A percentile compares a stretch with the other conserved stretches of the same genome.
Conservation (phyloP, 768 basidiomycete species). For the Pilatotrama ljubarskyi region DNA sequence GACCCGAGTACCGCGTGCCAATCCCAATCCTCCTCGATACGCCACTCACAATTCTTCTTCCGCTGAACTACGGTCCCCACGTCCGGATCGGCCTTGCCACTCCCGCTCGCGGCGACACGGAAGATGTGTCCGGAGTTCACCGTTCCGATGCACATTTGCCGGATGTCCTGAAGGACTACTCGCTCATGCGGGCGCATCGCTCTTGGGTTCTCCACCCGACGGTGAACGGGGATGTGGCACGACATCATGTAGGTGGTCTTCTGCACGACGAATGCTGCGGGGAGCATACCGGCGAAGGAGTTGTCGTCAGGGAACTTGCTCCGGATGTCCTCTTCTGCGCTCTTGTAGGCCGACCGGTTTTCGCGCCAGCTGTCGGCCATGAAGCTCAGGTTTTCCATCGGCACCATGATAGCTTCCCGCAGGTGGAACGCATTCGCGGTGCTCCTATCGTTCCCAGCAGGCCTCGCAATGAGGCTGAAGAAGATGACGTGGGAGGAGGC, state of each 20-base stretch:
- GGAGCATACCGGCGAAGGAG: not conserved
- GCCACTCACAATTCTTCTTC: not conserved
- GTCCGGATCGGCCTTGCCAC: too few relatives aligned
- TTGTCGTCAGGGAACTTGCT: not conserved
- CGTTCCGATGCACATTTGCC: not conserved
- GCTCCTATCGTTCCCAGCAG: not conserved
- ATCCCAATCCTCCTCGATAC: not conserved
- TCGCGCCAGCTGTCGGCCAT: not conserved
- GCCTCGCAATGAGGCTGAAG: not conserved
- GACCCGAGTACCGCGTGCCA: not conserved
- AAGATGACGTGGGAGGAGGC: not conserved
- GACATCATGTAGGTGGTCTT: not conserved
- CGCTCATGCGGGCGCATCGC: not conserved
- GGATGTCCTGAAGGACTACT: not conserved
- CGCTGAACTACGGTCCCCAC: not conserved
- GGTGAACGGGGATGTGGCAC: not conserved
- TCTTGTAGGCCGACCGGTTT: not conserved
- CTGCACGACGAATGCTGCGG: not conserved
- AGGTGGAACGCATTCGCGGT: conserved; percentile 1
- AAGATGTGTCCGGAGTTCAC: not conserved
- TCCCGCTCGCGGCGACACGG: not conserved
- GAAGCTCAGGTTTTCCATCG: not conserved
- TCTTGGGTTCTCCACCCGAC: not conserved
- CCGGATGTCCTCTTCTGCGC: not conserved
- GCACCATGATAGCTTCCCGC: not conserved